Conservation (phyloP, 2,329 filamentous ascomycete genomes). For the Mycosphaerella sp. region DNA sequence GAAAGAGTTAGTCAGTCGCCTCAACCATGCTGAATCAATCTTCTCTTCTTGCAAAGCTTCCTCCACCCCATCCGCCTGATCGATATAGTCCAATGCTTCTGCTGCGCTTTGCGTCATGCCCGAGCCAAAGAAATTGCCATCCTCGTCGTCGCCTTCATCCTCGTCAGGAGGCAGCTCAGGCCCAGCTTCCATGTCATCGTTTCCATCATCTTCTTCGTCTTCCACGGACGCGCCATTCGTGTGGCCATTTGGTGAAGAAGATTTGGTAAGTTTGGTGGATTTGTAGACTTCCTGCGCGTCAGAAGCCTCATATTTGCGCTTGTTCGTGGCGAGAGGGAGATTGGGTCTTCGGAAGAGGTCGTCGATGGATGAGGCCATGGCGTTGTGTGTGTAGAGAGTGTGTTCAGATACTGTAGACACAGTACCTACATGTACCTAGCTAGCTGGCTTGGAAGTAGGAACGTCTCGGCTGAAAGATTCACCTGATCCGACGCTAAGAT, state of each 20-base stretch:
- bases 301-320: constrained; percentile 55
- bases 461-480: no score
- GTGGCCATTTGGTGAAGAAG: constrained; percentile 44
- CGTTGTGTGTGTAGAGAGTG: not conserved
- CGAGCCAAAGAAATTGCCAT: constrained; percentile 91
- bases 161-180: constrained; percentile 41
- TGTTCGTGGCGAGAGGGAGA: constrained; percentile 38
- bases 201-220: constrained; percentile 46
- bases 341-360: constrained; percentile 57
- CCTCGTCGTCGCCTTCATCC: constrained; percentile 66
- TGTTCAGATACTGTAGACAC: not conserved
- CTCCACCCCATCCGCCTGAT: constrained; percentile 52
- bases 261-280: constrained; percentile 48
- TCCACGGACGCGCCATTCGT: constrained; percentile 50
- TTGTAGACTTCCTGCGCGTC: constrained; percentile 56
- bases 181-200: constrained; percentile 34
- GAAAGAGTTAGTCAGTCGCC: constrained; percentile 72
- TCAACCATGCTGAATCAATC: constrained; percentile 77
- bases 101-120: constrained; percentile 77
- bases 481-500: no score
- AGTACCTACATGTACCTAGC: not conserved
- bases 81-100: constrained; percentile 81
- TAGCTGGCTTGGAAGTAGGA: no score
- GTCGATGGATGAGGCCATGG: constrained; percentile 53
- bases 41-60: constrained; percentile 58